Evolutionary conservation across 352 stramenopile genomes (phyloP).

Genomic region (Phytophthora hybrid): DNA sequence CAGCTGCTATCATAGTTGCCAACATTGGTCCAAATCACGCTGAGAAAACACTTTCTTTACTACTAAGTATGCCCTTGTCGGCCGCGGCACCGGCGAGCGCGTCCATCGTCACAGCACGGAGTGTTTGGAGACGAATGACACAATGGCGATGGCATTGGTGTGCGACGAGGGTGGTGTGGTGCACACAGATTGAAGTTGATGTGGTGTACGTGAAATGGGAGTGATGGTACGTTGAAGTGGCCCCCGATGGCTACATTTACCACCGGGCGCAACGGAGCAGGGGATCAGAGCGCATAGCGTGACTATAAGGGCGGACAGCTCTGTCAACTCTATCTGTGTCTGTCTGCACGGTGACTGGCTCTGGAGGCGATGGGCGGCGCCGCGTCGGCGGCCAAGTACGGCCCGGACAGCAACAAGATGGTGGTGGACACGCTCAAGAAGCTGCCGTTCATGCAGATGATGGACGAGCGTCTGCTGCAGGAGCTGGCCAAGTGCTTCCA

Average conservation of each 20-base stretch:
- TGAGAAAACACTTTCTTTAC: too few species aligned
- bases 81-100: slow-evolving; percentile 41
- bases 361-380: slow-evolving; percentile 19
- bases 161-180: too few species aligned
- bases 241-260: too few species aligned
- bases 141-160: slow-evolving; percentile 21
- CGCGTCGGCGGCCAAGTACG: slow-evolving; percentile 26
- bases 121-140: slow-evolving; percentile 9
- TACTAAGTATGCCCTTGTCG: slow-evolving; percentile 67
- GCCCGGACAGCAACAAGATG: slow-evolving; percentile 30
- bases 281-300: background rate
- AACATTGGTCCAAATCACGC: too few species aligned
- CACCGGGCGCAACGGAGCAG: background rate
- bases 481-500: slow-evolving; percentile 74
- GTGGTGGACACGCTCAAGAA: slow-evolving; percentile 29
- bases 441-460: slow-evolving; percentile 52
- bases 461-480: slow-evolving; percentile 58
- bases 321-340: too few species aligned
- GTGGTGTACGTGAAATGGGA: too few species aligned
- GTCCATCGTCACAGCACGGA: slow-evolving; percentile 38
- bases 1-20: too few species aligned
- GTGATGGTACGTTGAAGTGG: too few species aligned
- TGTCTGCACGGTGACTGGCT: too few species aligned
- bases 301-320: background rate
- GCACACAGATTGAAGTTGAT: too few species aligned